Conservation (phyloP, 768 basidiomycete species). For the Psilocybe cyanescens region DNA sequence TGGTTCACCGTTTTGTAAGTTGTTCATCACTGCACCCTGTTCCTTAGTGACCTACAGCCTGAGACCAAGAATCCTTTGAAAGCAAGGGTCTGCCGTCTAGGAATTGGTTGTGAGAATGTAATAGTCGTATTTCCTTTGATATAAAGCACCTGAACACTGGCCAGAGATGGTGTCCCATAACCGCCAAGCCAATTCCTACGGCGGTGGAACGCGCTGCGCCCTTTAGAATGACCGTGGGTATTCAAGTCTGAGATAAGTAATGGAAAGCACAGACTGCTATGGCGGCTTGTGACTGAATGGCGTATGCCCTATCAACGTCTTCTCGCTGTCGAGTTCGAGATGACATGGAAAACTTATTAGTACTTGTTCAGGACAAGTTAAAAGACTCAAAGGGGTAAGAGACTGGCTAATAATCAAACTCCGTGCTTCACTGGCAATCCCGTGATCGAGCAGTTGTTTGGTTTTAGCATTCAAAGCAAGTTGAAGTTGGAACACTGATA, state of each 20-base stretch:
- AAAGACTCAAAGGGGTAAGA: background rate
- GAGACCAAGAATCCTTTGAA: slow-evolving; percentile 83
- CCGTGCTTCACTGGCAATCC: background rate
- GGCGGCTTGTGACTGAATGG: slow-evolving; percentile 61
- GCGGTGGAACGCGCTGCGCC: slow-evolving; percentile 56
- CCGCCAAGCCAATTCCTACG: slow-evolving; percentile 61
- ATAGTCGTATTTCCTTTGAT: background rate
- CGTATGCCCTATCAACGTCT: slow-evolving; percentile 62
- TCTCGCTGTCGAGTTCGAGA: slow-evolving; percentile 49
- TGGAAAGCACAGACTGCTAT: slow-evolving; percentile 46
- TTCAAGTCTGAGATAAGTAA: slow-evolving; percentile 11
- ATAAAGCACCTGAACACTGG: slow-evolving; percentile 65
- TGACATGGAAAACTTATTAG: slow-evolving; percentile 4
- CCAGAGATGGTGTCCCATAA: slow-evolving; percentile 72
- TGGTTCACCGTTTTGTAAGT: slow-evolving; percentile 17
- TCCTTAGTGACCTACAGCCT: slow-evolving; percentile 53
- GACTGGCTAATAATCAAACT: too few relatives aligned
- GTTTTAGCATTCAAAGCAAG: too few relatives aligned
- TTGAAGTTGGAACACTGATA: too few relatives aligned
- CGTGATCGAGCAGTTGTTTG: background rate
- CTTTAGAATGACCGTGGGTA: slow-evolving; percentile 32
- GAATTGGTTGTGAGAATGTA: background rate
- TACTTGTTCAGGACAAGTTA: background rate
- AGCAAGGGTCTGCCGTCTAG: slow-evolving; percentile 77
- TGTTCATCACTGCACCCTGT: background rate